Conservation (phyloP, 75 land plant species). For the Pinus tabuliformis region DNA sequence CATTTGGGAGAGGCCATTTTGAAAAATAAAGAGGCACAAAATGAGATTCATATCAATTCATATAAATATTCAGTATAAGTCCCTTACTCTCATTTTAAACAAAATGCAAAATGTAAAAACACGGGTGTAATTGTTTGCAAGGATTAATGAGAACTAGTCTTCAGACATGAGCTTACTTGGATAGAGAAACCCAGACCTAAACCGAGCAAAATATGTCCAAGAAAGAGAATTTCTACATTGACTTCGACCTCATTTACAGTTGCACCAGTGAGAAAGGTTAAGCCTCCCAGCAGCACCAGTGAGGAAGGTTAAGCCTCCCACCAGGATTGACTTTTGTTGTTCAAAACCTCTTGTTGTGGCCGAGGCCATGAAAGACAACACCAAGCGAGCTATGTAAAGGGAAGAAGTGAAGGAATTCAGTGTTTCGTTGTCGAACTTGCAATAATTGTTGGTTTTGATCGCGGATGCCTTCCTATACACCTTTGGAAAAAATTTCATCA, state of each 20-base stretch:
- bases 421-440: conserved; percentile 31
- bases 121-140: not conserved
- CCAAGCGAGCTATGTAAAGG: conserved; percentile 30
- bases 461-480: conserved; percentile 3
- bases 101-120: not conserved
- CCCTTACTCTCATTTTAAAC: not conserved
- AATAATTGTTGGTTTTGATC: conserved; percentile 18
- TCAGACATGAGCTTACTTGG: conserved; percentile 6
- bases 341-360: conserved; percentile 17
- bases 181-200: conserved; percentile 17
- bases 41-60: not conserved
- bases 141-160: too few relatives aligned
- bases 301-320: conserved; percentile 21
- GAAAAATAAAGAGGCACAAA: conserved; percentile 63
- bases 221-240: conserved; percentile 16
- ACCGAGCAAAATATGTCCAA: conserved; percentile 22
- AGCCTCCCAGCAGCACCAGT: conserved; percentile 23
- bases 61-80: not conserved
- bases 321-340: conserved; percentile 23
- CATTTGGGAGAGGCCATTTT: conserved; percentile 71
- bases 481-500: conserved; percentile 13
- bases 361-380: conserved; percentile 19
- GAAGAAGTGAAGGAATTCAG: conserved; percentile 41
- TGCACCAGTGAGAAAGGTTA: conserved; percentile 13
- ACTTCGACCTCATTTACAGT: conserved; percentile 14